These are phyloP conservation scores for Crithidia thermophila DNA, from an alignment of 208 protist species.

Conservation along the genomic window DNA sequence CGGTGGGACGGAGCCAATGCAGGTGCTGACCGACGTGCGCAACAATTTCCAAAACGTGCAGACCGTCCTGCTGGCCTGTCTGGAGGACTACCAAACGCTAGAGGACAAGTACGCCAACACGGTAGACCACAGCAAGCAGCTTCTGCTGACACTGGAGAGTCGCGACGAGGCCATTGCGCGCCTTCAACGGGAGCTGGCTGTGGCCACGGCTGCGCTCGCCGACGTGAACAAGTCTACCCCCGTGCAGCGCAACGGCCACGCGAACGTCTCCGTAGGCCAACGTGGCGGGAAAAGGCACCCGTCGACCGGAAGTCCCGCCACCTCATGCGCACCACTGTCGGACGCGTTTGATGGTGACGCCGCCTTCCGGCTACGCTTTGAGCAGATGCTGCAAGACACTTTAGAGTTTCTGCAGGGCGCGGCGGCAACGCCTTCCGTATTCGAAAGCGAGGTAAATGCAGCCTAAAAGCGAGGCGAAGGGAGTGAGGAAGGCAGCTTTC, in stretches of 20 bases:
- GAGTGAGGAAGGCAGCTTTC: no score
- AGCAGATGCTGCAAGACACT: conserved; percentile 26
- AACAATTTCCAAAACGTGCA: conserved; percentile 35
- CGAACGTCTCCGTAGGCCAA: not conserved
- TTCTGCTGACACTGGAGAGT: conserved; percentile 21
- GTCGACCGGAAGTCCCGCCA: not conserved
- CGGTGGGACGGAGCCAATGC: conserved; percentile 1
- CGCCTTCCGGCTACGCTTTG: conserved; percentile 6
- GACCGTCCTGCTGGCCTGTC: conserved; percentile 24
- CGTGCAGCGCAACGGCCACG: no score
- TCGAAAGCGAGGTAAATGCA: not conserved
- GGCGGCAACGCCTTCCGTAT: conserved; percentile 3
- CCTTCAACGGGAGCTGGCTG: conserved; percentile 15
- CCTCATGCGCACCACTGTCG: not conserved
- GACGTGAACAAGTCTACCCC: not conserved
- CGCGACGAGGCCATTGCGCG: conserved; percentile 24
- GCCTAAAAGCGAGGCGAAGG: not conserved
- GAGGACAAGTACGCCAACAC: conserved; percentile 36
- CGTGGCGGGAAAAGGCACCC: not conserved
- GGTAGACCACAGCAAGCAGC: conserved; percentile 31
- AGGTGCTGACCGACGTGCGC: conserved; percentile 24
- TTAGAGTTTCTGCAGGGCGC: conserved; percentile 28
- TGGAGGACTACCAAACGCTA: conserved; percentile 33
- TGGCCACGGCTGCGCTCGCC: not conserved
- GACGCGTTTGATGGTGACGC: not conserved